Conservation (phyloP, 2,329 filamentous ascomycete species). For the Boeremia lycopersici region DNA sequence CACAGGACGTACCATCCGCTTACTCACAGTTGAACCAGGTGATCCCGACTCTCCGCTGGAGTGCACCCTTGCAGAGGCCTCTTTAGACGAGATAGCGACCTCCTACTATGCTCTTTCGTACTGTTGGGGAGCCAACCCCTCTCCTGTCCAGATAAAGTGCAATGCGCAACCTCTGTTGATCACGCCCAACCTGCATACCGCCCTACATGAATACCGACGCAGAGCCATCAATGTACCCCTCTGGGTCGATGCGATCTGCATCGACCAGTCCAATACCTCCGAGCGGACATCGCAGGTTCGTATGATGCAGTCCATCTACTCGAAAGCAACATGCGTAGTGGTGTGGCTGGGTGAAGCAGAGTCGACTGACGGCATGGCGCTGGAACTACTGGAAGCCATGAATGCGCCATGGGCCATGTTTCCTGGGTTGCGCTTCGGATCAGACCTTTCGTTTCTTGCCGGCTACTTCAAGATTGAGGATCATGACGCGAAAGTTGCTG, state of each 20-base stretch:
- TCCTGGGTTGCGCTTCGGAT: too few relatives aligned
- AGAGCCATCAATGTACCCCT: neutral
- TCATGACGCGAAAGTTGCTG: neutral
- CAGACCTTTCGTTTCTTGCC: neutral
- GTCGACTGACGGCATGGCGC: neutral
- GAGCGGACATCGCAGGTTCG: constrained; percentile 13
- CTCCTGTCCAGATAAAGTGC: neutral
- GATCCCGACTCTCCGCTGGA: neutral
- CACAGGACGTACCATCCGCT: neutral
- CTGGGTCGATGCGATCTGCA: constrained; percentile 10
- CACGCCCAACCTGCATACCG: neutral
- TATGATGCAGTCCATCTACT: constrained; percentile 9
- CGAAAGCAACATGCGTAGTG: neutral
- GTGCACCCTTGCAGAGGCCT: neutral
- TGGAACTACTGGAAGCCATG: neutral
- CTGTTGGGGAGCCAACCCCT: neutral
- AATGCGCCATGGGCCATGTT: constrained; percentile 5
- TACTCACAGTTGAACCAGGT: neutral
- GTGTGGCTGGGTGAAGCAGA: constrained; percentile 10
- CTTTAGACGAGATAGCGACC: neutral
- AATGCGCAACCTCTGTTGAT: neutral
- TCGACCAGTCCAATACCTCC: neutral
- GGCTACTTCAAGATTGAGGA: neutral
- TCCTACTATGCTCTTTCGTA: neutral
- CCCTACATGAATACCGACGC: neutral